A percentile compares a stretch with the other conserved stretches of the same genome.
These are phyloP conservation scores for Epichloe uncinata DNA, from an alignment of 2,329 filamentous ascomycete species.

Conservation along the genomic window DNA sequence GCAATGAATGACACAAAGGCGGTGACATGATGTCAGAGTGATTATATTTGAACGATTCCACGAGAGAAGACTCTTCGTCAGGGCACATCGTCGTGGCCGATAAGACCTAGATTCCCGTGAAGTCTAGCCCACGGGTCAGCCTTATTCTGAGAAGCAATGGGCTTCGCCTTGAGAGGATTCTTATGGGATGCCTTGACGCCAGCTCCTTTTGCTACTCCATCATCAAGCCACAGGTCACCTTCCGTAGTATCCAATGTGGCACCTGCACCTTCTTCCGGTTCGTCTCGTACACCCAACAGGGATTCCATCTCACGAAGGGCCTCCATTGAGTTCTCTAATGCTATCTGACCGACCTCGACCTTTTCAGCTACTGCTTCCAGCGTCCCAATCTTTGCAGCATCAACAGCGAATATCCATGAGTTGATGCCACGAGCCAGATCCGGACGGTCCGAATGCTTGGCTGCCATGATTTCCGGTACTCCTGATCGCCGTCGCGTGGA, in stretches of 20 bases:
- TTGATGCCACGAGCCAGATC: slow-evolving; percentile 31
- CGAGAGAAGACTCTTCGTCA: neutral
- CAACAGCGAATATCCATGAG: slow-evolving; percentile 47
- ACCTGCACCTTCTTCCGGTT: slow-evolving; percentile 11
- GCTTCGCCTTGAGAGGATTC: slow-evolving; percentile 10
- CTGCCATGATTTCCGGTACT: slow-evolving; percentile 30
- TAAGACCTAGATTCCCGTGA: slow-evolving; percentile 40
- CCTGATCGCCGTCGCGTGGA: slow-evolving; percentile 22
- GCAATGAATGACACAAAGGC: neutral
- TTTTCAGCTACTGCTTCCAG: slow-evolving; percentile 46
- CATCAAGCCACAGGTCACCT: slow-evolving; percentile 23
- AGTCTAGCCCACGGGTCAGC: slow-evolving; percentile 36
- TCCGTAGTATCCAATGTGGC: slow-evolving; percentile 12
- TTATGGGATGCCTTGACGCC: neutral
- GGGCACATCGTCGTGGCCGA: slow-evolving; percentile 23
- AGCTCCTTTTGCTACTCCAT: slow-evolving; percentile 12
- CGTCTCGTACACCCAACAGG: slow-evolving; percentile 28
- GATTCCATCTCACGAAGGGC: slow-evolving; percentile 35
- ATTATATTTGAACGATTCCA: neutral
- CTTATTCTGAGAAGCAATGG: slow-evolving; percentile 3
- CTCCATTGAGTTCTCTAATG: slow-evolving; percentile 38
- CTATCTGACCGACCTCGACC: slow-evolving; percentile 43
- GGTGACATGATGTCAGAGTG: neutral
- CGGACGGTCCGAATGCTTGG: slow-evolving; percentile 21
- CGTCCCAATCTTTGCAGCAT: slow-evolving; percentile 45